phyloP scores from a whole-genome alignment of 331 rosid genomes.

The Quercus phellos region DNA sequence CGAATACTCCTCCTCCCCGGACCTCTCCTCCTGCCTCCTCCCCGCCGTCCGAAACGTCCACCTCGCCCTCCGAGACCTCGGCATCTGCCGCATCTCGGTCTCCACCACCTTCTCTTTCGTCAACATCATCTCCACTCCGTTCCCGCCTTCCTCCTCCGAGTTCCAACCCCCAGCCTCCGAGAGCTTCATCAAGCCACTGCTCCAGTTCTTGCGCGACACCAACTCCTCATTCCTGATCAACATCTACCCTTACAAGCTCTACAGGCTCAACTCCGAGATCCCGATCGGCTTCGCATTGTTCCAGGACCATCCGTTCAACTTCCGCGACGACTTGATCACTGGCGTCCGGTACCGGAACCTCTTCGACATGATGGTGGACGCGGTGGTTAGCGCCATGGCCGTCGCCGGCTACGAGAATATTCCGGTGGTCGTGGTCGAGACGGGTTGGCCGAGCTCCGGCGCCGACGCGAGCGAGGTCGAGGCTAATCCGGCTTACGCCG shows the following conservation, averaged over 20 bases:
- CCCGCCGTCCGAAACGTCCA: conserved; percentile 68
- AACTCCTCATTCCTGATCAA: conserved; percentile 81
- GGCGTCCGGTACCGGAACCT: conserved; percentile 83
- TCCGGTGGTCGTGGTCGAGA: conserved; percentile 69
- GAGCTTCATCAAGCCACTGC: conserved; percentile 45
- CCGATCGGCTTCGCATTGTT: conserved; percentile 76
- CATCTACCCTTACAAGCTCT: conserved; percentile 77
- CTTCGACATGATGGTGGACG: conserved; percentile 81
- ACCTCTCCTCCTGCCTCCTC: conserved; percentile 35
- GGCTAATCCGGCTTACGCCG: conserved; percentile 65
- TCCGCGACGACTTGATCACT: conserved; percentile 69
- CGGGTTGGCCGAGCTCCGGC: conserved; percentile 85
- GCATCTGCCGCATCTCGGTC: conserved; percentile 59
- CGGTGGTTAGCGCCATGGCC: conserved; percentile 62
- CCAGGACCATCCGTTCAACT: conserved; percentile 58
- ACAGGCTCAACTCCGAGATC: conserved; percentile 54
- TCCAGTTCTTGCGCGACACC: conserved; percentile 64
- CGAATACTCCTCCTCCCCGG: conserved; percentile 31
- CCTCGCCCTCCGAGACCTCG: conserved; percentile 62
- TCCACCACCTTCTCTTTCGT: conserved; percentile 77
- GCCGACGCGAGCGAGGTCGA: conserved; percentile 43
- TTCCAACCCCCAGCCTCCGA: conserved; percentile 40
- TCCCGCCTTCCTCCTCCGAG: conserved; percentile 73
- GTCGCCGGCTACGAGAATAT: conserved; percentile 56
- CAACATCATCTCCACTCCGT: conserved; percentile 40